Evolutionary conservation across 169 alveolate species (phyloP).

Genomic region (Hammondia hammondi): DNA sequence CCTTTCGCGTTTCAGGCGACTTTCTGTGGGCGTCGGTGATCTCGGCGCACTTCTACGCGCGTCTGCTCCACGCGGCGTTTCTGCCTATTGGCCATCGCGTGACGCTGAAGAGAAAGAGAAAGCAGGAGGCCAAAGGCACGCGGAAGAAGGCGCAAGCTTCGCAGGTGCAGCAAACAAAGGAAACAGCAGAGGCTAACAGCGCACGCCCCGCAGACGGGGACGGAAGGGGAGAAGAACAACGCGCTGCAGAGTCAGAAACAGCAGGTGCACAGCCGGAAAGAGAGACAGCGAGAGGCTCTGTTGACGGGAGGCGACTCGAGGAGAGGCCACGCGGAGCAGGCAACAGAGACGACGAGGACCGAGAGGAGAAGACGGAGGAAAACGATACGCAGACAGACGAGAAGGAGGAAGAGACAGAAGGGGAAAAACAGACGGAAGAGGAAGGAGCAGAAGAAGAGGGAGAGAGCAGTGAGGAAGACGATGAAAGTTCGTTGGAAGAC

Average conservation of each 20-base stretch:
- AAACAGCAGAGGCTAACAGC: not conserved
- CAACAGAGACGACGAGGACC: not conserved
- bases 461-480: not conserved
- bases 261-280: not conserved
- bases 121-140: too few species aligned
- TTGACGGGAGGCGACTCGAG: too few species aligned
- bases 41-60: slow-evolving; percentile 52
- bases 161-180: not conserved
- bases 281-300: not conserved
- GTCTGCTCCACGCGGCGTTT: slow-evolving; percentile 63
- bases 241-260: not conserved
- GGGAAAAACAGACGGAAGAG: not conserved
- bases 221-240: not conserved
- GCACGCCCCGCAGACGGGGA: not conserved
- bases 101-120: not conserved
- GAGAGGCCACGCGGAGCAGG: not conserved
- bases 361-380: not conserved
- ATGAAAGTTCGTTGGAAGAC: not conserved
- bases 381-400: not conserved
- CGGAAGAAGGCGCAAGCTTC: not conserved
- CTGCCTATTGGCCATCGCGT: slow-evolving; percentile 40
- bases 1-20: slow-evolving; percentile 34
- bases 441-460: not conserved
- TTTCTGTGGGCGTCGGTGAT: slow-evolving; percentile 51
- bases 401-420: not conserved